Base-by-base conservation (phyloP, 495 filamentous ascomycete species). In the Hypoxylon lienhwacheense region DNA sequence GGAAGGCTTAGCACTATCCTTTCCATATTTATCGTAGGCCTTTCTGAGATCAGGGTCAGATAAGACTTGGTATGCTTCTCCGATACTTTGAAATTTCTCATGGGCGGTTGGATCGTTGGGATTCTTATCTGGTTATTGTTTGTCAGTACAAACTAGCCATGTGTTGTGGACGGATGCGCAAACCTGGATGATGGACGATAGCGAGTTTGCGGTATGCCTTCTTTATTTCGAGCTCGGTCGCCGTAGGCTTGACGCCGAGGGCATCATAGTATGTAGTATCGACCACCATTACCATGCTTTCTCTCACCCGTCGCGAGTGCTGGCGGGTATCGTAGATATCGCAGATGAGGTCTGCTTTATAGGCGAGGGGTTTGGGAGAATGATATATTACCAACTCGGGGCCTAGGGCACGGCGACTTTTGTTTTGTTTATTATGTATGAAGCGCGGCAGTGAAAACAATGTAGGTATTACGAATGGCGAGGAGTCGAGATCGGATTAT, bases 121-220 rank as follows among this genome's bases (percentile, higher is more conserved):
- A 69, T 99, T 99, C 77, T 99, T 99, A 72, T 99, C 93, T 92
- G 50, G 11, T n/a, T 14, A 7, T 3, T 2, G 20, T 46, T 11
- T 47, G 44, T 55, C 22, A 59, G 41, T 20, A 31, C 19, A 14
- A 2, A 7, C 4, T 10, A 5, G 10, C n/a, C 11, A 32, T 11
- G 17, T n/a, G 1, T 12, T 2, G 17, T n/a, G 22, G 19, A 42
- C 15, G 15, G 35, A 39, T 22, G 52, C 43, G 54, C 47, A 28
- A 22, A 80, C 79, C 79, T 61, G 82, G 82, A 65, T 85, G 82
- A 48, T 82, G 77, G 44, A 81, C 67, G 64, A 99, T 96, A 35
- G 93, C 93, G 22, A 93, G 85, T 71, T 91, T 97, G 53, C 93
- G 81, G 71, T 99, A 99, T n/a, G 93, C 93, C 73, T 97, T 97